Percentiles rank a stretch among this genome's conserved stretches.
phyloP scores from a whole-genome alignment of 768 basidiomycete genomes.

The Tylopilus sp. region DNA sequence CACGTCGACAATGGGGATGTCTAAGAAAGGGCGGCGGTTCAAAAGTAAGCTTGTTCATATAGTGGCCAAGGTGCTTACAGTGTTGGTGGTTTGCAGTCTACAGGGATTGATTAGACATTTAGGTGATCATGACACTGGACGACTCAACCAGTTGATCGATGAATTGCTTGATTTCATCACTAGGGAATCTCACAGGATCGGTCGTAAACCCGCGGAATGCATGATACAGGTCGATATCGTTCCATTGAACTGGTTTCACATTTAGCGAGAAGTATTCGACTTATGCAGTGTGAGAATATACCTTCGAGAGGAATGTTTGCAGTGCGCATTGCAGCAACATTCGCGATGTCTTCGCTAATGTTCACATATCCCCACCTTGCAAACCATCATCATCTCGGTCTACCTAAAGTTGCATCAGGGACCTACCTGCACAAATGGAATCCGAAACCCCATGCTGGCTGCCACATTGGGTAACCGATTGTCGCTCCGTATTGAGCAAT shows the following conservation, averaged over 20 bases:
- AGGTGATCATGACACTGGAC: background rate
- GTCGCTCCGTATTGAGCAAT: conserved; percentile 67
- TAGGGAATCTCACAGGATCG: conserved; percentile 62
- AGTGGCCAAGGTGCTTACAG: conserved; percentile 13
- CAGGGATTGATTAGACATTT: conserved; percentile 2
- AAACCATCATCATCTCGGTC: background rate
- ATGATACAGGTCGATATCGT: conserved; percentile 73
- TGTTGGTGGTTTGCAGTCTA: conserved; percentile 29
- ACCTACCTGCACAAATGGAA: conserved; percentile 67
- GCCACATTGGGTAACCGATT: conserved; percentile 66
- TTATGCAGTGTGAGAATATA: conserved; percentile 18
- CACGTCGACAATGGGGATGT: conserved; percentile 70
- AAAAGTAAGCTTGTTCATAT: background rate
- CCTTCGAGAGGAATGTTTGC: conserved; percentile 79
- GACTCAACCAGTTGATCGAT: conserved; percentile 54
- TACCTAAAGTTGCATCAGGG: background rate
- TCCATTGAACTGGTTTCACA: too few relatives aligned
- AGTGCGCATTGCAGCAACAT: conserved; percentile 59
- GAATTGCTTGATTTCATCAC: conserved; percentile 48
- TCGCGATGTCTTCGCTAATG: too few relatives aligned
- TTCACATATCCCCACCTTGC: conserved; percentile 45
- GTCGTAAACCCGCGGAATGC: conserved; percentile 66
- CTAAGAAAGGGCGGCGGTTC: conserved; percentile 27
- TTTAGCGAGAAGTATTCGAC: background rate
- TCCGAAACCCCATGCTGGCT: conserved; percentile 74